Percentiles rank a stretch among this genome's conserved stretches.
Evolutionary conservation across 805 yeast genomes (phyloP).

Genomic region (Clavispora phyllophila): DNA sequence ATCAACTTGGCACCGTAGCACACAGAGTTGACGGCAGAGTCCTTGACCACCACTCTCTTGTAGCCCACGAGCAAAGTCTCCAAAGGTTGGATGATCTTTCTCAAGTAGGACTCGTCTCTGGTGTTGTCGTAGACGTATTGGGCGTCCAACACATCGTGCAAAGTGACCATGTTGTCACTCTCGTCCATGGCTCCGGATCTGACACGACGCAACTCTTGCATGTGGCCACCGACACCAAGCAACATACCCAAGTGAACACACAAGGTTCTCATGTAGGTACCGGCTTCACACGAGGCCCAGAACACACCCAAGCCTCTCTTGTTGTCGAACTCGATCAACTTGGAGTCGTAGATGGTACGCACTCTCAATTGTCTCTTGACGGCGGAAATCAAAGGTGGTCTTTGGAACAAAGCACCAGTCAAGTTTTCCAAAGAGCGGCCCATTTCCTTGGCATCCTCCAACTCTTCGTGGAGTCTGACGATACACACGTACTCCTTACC

Average conservation of each 20-base stretch:
- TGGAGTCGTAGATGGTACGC: conserved; percentile 94
- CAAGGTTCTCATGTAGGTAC: conserved; percentile 98
- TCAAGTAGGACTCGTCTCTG: conserved; percentile 91
- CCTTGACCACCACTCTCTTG: conserved; percentile 90
- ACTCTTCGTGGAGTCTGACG: conserved; percentile 89
- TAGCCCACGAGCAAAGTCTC: conserved; percentile 91
- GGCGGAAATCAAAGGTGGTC: conserved; percentile 98
- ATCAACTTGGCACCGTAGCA: conserved; percentile 98
- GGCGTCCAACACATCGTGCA: conserved; percentile 97
- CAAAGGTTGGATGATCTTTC: conserved; percentile 91
- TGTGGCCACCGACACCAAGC: conserved; percentile 98
- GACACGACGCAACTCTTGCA: conserved; percentile 99
- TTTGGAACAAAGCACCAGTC: conserved; percentile 98
- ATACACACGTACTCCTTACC: conserved; percentile 99
- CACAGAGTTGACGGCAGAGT: conserved; percentile 95
- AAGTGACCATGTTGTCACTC: conserved; percentile 85
- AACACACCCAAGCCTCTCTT: conserved; percentile 96
- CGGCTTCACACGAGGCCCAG: conserved; percentile 99
- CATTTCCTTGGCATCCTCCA: conserved; percentile 85
- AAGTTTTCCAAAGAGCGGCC: conserved; percentile 85
- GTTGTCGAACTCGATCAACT: conserved; percentile 92
- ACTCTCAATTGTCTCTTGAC: conserved; percentile 98
- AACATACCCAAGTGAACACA: conserved; percentile 99
- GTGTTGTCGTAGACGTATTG: conserved; percentile 97
- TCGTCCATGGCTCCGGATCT: conserved; percentile 95